Conservation (phyloP, 352 stramenopile species). For the Phytophthora gonapodyides region DNA sequence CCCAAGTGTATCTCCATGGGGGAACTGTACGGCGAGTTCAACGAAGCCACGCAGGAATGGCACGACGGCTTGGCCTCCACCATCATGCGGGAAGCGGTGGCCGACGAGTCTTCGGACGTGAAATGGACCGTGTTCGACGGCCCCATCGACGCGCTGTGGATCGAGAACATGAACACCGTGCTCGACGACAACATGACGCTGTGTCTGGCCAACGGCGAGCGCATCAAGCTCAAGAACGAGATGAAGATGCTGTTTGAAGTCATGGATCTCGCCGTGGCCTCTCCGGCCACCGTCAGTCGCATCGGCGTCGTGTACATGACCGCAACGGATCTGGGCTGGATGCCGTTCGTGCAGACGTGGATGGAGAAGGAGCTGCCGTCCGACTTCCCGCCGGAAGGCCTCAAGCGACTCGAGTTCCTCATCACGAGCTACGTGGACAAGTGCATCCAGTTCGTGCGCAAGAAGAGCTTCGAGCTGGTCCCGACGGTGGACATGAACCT, state of each 20-base stretch:
- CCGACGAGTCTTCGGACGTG: constrained; percentile 60
- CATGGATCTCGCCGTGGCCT: constrained; percentile 92
- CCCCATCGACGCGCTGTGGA: constrained; percentile 95
- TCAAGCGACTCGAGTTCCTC: constrained; percentile 49
- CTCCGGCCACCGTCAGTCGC: constrained; percentile 87
- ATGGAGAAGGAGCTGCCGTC: constrained; percentile 63
- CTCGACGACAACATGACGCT: constrained; percentile 96
- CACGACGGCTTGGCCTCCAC: constrained; percentile 83
- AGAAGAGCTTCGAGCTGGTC: constrained; percentile 81
- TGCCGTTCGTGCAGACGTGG: constrained; percentile 92
- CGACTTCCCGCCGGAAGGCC: constrained; percentile 43
- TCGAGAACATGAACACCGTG: constrained; percentile 97
- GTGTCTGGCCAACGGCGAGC: constrained; percentile 93
- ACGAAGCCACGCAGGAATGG: constrained; percentile 91
- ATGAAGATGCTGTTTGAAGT: constrained; percentile 97
- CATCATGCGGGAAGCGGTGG: constrained; percentile 80
- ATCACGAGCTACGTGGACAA: constrained; percentile 72
- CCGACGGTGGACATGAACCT: constrained; percentile 92
- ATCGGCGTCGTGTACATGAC: constrained; percentile 85
- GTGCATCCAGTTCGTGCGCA: constrained; percentile 77
- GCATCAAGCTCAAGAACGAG: constrained; percentile 87
- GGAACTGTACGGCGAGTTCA: constrained; percentile 88
- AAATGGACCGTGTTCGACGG: constrained; percentile 95
- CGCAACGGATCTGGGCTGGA: constrained; percentile 87
- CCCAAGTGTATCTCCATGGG: constrained; percentile 88